phyloP scores from a whole-genome alignment of 1,139 yeast species.

The Pichia sp. region DNA sequence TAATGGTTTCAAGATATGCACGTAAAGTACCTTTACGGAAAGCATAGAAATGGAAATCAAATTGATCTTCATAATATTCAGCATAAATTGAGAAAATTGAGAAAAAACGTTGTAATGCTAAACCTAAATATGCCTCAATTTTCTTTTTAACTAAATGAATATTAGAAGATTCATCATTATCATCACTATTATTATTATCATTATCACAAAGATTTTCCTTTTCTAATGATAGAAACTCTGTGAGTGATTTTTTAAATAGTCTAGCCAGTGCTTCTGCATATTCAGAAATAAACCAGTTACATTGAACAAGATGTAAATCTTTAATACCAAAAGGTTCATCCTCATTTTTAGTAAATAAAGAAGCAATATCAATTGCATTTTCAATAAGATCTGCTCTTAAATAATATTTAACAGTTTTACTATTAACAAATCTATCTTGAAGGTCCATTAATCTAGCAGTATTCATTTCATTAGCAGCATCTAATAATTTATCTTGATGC shows the following conservation, averaged over 20 bases:
- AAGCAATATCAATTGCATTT: constrained; percentile 66
- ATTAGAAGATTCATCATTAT: constrained; percentile 23
- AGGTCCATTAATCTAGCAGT: constrained; percentile 71
- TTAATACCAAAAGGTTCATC: constrained; percentile 71
- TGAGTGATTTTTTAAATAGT: constrained; percentile 27
- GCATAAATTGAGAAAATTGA: constrained; percentile 63
- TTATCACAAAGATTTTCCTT: constrained; percentile 3
- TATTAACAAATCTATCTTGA: constrained; percentile 87
- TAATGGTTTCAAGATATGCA: constrained; percentile 65
- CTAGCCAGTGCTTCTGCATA: constrained; percentile 77
- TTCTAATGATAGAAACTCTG: constrained; percentile 7
- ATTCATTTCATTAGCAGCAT: constrained; percentile 63
- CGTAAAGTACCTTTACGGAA: constrained; percentile 88
- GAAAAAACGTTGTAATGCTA: constrained; percentile 72
- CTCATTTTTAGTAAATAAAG: constrained; percentile 81
- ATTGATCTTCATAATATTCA: constrained; percentile 74
- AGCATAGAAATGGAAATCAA: constrained; percentile 91
- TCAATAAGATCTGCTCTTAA: constrained; percentile 74
- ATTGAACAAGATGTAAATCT: constrained; percentile 86
- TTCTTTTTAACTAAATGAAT: constrained; percentile 27
- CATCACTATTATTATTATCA: constrained; percentile 11
- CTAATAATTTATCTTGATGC: constrained; percentile 52
- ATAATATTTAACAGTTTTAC: constrained; percentile 79
- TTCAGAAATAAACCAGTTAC: constrained; percentile 81
- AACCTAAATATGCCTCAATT: constrained; percentile 46